phyloP scores from a whole-genome alignment of 495 filamentous ascomycete genomes.

The Aspergillus conjunctus region DNA sequence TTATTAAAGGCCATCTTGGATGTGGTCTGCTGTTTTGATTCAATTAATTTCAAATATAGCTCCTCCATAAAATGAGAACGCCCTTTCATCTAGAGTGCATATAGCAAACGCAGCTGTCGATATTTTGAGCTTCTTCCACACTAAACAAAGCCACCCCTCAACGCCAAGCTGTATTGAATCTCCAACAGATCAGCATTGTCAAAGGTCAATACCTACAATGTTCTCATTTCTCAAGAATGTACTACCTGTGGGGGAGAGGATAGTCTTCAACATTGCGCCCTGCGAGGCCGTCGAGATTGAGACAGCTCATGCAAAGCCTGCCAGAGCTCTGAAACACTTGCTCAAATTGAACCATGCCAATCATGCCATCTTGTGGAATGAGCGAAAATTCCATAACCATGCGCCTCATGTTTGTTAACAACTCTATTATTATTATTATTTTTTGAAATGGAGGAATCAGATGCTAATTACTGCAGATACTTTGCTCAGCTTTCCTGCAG shows the following conservation, averaged over 20 bases:
- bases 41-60: no score
- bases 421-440: not conserved
- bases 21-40: no score
- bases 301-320: constrained; percentile 71
- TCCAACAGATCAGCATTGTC: not conserved
- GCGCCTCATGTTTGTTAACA: constrained; percentile 63
- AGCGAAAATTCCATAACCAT: constrained; percentile 85
- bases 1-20: no score
- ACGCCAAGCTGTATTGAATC: constrained; percentile 11
- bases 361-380: constrained; percentile 76
- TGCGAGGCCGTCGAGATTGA: constrained; percentile 79
- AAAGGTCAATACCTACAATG: constrained; percentile 25
- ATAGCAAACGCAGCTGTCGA: no score
- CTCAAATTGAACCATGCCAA: constrained; percentile 90
- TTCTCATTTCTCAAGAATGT: constrained; percentile 30
- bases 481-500: constrained; percentile 81
- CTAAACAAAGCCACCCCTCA: not conserved
- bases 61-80: no score
- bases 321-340: constrained; percentile 84
- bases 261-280: constrained; percentile 63
- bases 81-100: no score
- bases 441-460: not conserved
- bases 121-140: no score
- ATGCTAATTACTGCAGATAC: constrained; percentile 41
- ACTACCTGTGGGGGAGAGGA: constrained; percentile 27